phyloP scores from a whole-genome alignment of 148 eudicot genomes.

The Vaccinium corymbosum region DNA sequence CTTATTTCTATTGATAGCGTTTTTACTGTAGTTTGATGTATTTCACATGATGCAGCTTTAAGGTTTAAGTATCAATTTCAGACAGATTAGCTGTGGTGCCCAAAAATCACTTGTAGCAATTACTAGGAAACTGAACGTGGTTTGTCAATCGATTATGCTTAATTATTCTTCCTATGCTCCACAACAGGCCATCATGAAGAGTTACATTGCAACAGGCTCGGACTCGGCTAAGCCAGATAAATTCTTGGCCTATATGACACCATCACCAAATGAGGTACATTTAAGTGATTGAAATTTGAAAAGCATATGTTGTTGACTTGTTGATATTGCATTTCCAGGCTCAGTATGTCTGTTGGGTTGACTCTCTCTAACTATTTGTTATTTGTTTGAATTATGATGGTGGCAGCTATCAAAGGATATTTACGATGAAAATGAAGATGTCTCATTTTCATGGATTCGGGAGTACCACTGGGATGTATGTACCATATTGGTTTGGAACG shows the following conservation, averaged over 20 bases:
- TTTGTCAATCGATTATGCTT: background rate
- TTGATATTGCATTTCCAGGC: background rate
- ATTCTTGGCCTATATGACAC: constrained; percentile 91
- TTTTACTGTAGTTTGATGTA: background rate
- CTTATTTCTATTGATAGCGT: background rate
- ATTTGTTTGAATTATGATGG: constrained; percentile 15
- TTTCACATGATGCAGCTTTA: background rate
- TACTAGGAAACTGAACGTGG: background rate
- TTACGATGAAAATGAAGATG: constrained; percentile 83
- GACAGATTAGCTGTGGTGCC: background rate
- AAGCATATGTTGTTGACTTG: background rate
- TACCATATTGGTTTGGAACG: constrained; percentile 1
- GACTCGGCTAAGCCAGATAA: constrained; percentile 67
- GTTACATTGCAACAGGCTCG: constrained; percentile 56
- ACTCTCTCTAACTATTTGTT: constrained; percentile 1
- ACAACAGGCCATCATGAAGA: constrained; percentile 87
- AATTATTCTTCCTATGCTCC: constrained; percentile 11
- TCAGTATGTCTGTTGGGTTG: background rate
- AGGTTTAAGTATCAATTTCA: background rate
- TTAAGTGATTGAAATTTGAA: background rate
- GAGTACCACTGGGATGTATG: constrained; percentile 98
- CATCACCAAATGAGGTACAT: constrained; percentile 71
- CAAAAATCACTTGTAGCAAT: background rate
- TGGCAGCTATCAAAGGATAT: constrained; percentile 82
- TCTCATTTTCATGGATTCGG: constrained; percentile 84